Evolutionary conservation across 108 stramenopile species (phyloP), one percentile per base, ranked within the genome.

Genomic region (Chaetoceros muelleri): DNA sequence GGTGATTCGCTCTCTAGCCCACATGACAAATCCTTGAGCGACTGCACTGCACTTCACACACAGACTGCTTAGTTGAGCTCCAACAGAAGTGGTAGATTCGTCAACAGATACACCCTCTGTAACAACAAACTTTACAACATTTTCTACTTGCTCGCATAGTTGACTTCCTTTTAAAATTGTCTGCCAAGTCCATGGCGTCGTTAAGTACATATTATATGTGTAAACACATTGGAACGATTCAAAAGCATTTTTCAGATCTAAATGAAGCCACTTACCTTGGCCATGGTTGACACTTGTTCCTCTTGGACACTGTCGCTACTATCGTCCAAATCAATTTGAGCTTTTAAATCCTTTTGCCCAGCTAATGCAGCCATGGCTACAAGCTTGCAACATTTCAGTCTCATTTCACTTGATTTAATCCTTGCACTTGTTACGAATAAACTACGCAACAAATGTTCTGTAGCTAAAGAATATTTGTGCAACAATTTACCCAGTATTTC

Each of bases 121-220:
- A 5, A 83, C 90, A 19, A 78, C 65, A 55, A 91, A 87, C 44
- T 78, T 79, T n/a, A 87, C 85, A 83, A 87, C 85, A 30, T 65
- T 81, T 54, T 85, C 85, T 1, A 91, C 57, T 52, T 74, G 76
- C 40, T 91, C 85, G 27, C 90, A 91, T 28, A 91, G 52, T 46
- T 86, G 74, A 52, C 79, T 76, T 2, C 75, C 90, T 25, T 80
- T 69, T 19, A 80, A 53, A 0, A 84, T 52, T 51, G 56, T 72
- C 24, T 59, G 28, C 26, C 2, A 24, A 45, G n/a, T 20, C 8
- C 10, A 45, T 57, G 44, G 8, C n/a, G n/a, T n/a, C n/a, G n/a
- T n/a, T n/a, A n/a, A n/a, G n/a, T n/a, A n/a, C n/a, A n/a, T n/a
- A 45, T 46, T 30, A 8, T 57, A 57, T 45, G 44, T 25, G 19